Conservation (phyloP, 495 filamentous ascomycete genomes). For the Poronia punctata region DNA sequence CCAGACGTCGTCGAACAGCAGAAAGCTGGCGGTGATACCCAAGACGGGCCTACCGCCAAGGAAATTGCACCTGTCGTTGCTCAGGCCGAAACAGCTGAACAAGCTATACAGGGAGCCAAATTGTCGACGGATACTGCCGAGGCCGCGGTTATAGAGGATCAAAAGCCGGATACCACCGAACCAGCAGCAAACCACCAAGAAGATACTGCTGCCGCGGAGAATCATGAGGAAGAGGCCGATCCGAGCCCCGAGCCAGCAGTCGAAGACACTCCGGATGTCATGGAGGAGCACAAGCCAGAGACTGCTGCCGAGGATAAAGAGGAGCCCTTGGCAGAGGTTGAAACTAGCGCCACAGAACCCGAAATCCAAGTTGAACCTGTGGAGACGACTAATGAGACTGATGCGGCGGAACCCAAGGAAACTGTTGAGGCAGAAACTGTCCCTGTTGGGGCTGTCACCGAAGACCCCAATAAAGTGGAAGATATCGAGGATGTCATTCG, state of each 20-base stretch:
- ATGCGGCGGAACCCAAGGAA: too few relatives aligned
- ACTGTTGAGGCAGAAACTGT: constrained; percentile 3
- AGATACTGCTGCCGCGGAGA: background rate
- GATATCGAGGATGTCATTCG: constrained; percentile 19
- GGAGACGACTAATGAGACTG: too few relatives aligned
- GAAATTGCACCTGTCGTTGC: background rate
- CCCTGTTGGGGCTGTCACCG: constrained; percentile 6
- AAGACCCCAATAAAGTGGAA: constrained; percentile 15
- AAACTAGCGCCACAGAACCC: too few relatives aligned
- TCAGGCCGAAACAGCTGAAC: background rate
- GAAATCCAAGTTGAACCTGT: background rate
- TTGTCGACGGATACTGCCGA: background rate
- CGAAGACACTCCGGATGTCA: too few relatives aligned
- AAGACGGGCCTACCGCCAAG: constrained; percentile 3
- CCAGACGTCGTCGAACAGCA: constrained; percentile 8
- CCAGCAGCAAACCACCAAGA: too few relatives aligned
- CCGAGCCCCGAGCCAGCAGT: too few relatives aligned
- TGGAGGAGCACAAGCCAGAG: background rate
- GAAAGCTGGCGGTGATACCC: constrained; percentile 6
- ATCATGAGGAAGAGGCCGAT: constrained; percentile 1
- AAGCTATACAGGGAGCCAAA: background rate
- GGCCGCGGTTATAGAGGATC: too few relatives aligned
- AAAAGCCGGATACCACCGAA: too few relatives aligned
- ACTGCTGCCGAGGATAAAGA: too few relatives aligned
- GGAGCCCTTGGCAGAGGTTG: too few relatives aligned